These are phyloP conservation scores for Mycena epipterygia DNA, from an alignment of 768 basidiomycete genomes.

Conservation along the genomic window DNA sequence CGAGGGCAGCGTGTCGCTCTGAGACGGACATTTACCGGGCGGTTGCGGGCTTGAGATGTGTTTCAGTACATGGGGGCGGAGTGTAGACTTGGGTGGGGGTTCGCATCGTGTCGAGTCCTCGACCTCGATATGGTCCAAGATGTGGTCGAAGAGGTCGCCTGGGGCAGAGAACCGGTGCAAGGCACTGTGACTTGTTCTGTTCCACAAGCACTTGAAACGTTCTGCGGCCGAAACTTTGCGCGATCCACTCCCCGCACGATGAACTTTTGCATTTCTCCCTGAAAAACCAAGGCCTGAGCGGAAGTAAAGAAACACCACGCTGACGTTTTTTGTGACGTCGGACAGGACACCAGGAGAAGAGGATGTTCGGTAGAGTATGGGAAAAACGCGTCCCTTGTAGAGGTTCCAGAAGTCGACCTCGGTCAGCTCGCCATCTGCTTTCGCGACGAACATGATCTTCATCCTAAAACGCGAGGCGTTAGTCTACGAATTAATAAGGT, in stretches of 20 bases:
- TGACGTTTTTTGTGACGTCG: slow-evolving; percentile 96
- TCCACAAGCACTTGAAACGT: slow-evolving; percentile 84
- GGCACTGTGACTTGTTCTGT: slow-evolving; percentile 74
- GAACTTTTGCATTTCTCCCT: slow-evolving; percentile 80
- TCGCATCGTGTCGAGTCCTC: slow-evolving; percentile 58
- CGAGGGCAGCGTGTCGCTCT: slow-evolving; percentile 79
- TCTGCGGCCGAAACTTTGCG: slow-evolving; percentile 72
- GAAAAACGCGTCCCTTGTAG: slow-evolving; percentile 87
- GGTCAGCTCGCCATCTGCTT: slow-evolving; percentile 84
- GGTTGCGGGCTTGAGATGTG: slow-evolving; percentile 77
- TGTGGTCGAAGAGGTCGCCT: slow-evolving; percentile 81
- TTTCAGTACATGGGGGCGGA: slow-evolving; percentile 81
- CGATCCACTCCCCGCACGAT: slow-evolving; percentile 88
- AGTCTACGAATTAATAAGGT: slow-evolving; percentile 22
- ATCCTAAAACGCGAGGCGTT: slow-evolving; percentile 82
- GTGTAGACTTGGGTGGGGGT: slow-evolving; percentile 60
- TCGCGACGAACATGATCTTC: slow-evolving; percentile 86
- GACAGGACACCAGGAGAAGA: slow-evolving; percentile 85
- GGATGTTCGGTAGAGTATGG: slow-evolving; percentile 69
- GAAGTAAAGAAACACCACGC: slow-evolving; percentile 85
- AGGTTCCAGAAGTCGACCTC: slow-evolving; percentile 97
- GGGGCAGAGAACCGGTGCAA: slow-evolving; percentile 60
- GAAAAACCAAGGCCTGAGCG: slow-evolving; percentile 89
- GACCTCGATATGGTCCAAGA: slow-evolving; percentile 70
- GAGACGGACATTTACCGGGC: slow-evolving; percentile 71